Base-by-base conservation (phyloP, 148 eudicot genomes). In the Dysphania ambrosioides region DNA sequence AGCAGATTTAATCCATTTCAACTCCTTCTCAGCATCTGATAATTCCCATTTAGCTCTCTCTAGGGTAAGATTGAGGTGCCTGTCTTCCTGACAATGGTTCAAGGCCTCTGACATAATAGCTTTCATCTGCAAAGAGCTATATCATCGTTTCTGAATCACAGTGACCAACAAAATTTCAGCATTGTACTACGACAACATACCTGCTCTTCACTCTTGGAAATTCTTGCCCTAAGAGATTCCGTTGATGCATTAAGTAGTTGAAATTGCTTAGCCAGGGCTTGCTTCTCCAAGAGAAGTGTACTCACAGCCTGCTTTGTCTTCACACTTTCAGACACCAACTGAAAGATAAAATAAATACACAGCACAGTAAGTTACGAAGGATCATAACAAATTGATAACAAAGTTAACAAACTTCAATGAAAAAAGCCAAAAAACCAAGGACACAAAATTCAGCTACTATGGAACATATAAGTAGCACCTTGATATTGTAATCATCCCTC, bases 251-350 rank as follows among this genome's bases (percentile, higher is more conserved):
- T 81, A 72, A 85, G 85, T 79, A 77, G 87, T 80, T 91, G 82
- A 66, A 86, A 88, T 80, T 90, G 90, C 73, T 86, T 87, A 53
- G 78, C 56, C 66, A 90, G 74, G 41, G 81, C 80, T 74, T 94
- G 88, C 75, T 91, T 94, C 81, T 91, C 95, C 34, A 89, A 83
- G 7, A 78, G 81, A 78, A 91, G 86, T 59, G 79, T 68, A 71
- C 66, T 90, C 69, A 88, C 91, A 64, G 89, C 83, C 75, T 94
- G 98, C 82, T 90, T 90, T 77, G 86, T 83, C 90, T 89, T 91
- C 79, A 94, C 98, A 83, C 98, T 94, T 75, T 94, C 98, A 47
- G 98, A 91, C 72, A 91, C 97, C 76, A 94, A 85, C 98, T 94
- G 88, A 75, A 81, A 41, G 32, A 77, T 67, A n/a, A n/a, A n/a